phyloP scores from a whole-genome alignment of 2,329 filamentous ascomycete species.

The Sporothrix phasma region DNA sequence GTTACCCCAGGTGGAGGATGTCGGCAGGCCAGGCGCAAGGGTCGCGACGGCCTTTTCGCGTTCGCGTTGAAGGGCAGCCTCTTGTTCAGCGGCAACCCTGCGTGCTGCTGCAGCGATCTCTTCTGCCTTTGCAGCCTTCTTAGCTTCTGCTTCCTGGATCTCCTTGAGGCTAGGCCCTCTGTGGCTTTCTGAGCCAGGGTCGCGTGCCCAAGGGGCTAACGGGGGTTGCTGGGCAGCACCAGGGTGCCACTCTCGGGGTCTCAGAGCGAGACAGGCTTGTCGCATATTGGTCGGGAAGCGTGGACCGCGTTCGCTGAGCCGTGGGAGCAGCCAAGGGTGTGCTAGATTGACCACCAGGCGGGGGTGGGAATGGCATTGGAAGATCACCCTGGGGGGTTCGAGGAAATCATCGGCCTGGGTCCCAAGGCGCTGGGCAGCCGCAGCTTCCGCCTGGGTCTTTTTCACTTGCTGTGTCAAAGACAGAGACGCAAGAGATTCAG shows the following conservation, averaged over 20 bases:
- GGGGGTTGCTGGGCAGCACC: constrained; percentile 48
- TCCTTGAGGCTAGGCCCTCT: constrained; percentile 90
- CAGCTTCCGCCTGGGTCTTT: constrained; percentile 51
- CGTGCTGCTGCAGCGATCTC: constrained; percentile 69
- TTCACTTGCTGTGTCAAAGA: constrained; percentile 79
- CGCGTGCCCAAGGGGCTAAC: constrained; percentile 90
- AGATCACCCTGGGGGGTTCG: constrained; percentile 46
- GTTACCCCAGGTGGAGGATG: constrained; percentile 81
- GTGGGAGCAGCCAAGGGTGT: constrained; percentile 86
- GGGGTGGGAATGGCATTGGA: constrained; percentile 65
- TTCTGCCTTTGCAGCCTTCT: constrained; percentile 82
- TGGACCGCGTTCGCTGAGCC: constrained; percentile 73
- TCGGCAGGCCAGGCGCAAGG: constrained; percentile 70
- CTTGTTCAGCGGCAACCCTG: constrained; percentile 70
- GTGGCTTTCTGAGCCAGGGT: constrained; percentile 56
- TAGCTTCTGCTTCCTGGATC: constrained; percentile 91
- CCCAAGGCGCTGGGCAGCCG: constrained; percentile 48
- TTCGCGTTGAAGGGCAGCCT: constrained; percentile 50
- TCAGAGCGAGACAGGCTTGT: constrained; percentile 60
- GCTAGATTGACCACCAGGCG: constrained; percentile 51
- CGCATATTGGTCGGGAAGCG: constrained; percentile 63
- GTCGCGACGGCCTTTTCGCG: constrained; percentile 48
- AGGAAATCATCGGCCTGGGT: constrained; percentile 28
- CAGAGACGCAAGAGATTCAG: constrained; percentile 30
- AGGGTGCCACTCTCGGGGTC: constrained; percentile 49